These are phyloP conservation scores for Xerophyta viscosa DNA, from an alignment of 106 monocot species.

Conservation along the genomic window DNA sequence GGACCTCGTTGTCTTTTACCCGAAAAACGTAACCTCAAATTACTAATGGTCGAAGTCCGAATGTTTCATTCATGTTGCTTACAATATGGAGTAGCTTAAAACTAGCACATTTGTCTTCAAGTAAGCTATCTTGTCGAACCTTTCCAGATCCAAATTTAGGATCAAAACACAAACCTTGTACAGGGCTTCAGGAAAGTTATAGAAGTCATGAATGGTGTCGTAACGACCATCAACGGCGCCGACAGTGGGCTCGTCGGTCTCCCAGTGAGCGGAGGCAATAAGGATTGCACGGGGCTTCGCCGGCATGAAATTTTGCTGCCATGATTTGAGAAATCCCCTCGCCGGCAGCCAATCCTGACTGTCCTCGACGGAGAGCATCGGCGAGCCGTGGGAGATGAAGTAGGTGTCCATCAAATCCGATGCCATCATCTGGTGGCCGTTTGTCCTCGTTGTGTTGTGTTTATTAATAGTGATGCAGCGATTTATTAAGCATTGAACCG, in stretches of 20 bases:
- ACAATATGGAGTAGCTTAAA: too few relatives aligned
- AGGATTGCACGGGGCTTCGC: slow-evolving; percentile 60
- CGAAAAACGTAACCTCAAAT: too few relatives aligned
- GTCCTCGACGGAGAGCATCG: slow-evolving; percentile 78
- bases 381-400: slow-evolving; percentile 86
- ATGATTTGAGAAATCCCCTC: slow-evolving; percentile 65
- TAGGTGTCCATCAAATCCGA: slow-evolving; percentile 91
- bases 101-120: neutral
- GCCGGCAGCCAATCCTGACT: slow-evolving; percentile 39
- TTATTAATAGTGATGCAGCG: too few relatives aligned
- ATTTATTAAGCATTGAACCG: too few relatives aligned
- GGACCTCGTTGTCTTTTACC: too few relatives aligned
- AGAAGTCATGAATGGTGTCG: slow-evolving; percentile 88
- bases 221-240: slow-evolving; percentile 25
- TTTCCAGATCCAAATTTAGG: too few relatives aligned
- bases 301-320: slow-evolving; percentile 35
- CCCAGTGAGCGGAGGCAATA: slow-evolving; percentile 86
- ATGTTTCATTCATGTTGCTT: too few relatives aligned
- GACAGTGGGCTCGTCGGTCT: slow-evolving; percentile 51
- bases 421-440: neutral
- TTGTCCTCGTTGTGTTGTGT: neutral
- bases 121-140: neutral
- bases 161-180: too few relatives aligned
- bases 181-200: slow-evolving; percentile 75
- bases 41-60: too few relatives aligned